Conservation (phyloP, 768 basidiomycete species). For the Fibroporia radiculosa region DNA sequence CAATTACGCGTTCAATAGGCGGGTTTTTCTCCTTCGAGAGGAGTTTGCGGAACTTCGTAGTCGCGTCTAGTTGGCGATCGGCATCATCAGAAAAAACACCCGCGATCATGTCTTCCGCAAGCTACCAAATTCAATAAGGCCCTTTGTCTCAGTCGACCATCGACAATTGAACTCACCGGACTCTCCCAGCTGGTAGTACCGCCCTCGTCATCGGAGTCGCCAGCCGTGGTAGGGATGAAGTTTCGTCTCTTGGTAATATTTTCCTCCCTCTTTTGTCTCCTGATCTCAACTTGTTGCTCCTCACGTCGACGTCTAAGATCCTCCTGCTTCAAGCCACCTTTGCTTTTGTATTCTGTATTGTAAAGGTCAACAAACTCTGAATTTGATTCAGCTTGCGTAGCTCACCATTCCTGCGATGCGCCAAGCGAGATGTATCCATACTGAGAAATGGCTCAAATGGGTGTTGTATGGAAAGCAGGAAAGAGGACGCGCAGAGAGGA, state of each 20-base stretch:
- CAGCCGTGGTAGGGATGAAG: constrained; percentile 65
- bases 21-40: constrained; percentile 99
- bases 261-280: constrained; percentile 96
- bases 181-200: constrained; percentile 64
- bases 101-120: constrained; percentile 86
- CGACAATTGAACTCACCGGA: constrained; percentile 44
- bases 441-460: constrained; percentile 6
- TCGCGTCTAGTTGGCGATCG: constrained; percentile 91
- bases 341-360: constrained; percentile 78
- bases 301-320: constrained; percentile 95
- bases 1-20: constrained; percentile 96
- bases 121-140: constrained; percentile 33
- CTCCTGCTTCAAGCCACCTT: constrained; percentile 82
- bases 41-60: constrained; percentile 96
- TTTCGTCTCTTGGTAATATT: constrained; percentile 97
- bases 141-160: no score
- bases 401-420: constrained; percentile 67
- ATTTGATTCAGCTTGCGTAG: no score
- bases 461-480: constrained; percentile 16
- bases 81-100: constrained; percentile 90
- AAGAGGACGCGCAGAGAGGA: constrained; percentile 16
- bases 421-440: constrained; percentile 58
- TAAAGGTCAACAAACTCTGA: constrained; percentile 14
- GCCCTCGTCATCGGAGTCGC: constrained; percentile 91
- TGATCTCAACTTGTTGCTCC: constrained; percentile 98